Conservation (phyloP, 495 filamentous ascomycete species). For the Pseudoneurospora amorphoporcata region DNA sequence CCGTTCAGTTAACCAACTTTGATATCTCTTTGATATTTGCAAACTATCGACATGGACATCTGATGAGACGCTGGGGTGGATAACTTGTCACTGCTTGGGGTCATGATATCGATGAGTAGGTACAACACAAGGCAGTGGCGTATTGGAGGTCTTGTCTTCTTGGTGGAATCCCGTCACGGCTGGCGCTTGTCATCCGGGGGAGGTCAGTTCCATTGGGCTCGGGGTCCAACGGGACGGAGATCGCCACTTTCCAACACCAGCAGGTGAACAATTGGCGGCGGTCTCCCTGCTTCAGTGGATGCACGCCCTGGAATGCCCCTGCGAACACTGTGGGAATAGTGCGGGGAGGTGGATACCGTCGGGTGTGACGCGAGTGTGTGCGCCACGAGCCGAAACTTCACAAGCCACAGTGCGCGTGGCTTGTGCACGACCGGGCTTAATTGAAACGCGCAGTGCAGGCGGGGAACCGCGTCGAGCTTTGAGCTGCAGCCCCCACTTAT, state of each 20-base stretch:
- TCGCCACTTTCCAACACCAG: constrained; percentile 29
- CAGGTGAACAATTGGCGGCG: background rate
- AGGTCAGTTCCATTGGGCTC: background rate
- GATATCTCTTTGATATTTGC: background rate
- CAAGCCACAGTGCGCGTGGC: background rate
- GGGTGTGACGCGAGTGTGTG: background rate
- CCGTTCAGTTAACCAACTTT: background rate
- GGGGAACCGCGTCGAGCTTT: background rate
- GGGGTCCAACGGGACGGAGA: constrained; percentile 23
- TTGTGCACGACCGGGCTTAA: constrained; percentile 6
- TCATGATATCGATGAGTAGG: background rate
- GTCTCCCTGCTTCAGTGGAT: background rate
- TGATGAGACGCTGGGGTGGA: background rate
- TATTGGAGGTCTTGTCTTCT: background rate
- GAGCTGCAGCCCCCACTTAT: constrained; percentile 5
- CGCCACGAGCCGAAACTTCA: background rate
- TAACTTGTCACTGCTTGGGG: background rate
- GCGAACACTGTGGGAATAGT: too few relatives aligned
- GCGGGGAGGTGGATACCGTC: background rate
- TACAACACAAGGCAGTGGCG: background rate
- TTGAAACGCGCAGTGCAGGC: constrained; percentile 13
- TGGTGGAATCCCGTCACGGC: background rate
- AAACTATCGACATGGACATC: background rate
- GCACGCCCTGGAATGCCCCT: background rate
- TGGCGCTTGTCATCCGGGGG: background rate